These are phyloP conservation scores for Eucalyptus cloeziana DNA, from an alignment of 345 rosid genomes.

Conservation along the genomic window DNA sequence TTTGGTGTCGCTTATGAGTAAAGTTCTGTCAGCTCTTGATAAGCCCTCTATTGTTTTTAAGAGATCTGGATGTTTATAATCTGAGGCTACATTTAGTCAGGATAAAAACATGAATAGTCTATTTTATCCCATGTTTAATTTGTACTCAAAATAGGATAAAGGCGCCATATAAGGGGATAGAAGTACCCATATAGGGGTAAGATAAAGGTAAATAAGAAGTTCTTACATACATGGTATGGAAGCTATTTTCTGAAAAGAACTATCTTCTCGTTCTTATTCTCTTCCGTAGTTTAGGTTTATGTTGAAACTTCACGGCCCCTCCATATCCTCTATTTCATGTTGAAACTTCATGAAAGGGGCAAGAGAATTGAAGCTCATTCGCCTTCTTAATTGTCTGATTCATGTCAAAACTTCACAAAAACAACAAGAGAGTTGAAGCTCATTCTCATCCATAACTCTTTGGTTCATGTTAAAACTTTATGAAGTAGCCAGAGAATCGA, in stretches of 20 bases:
- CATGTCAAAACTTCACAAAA: accelerated
- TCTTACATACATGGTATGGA: neutral
- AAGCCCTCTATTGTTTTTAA: neutral
- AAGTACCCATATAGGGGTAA: neutral
- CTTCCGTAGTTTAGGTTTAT: neutral
- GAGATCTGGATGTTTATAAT: neutral
- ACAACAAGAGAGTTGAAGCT: neutral
- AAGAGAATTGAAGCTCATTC: neutral
- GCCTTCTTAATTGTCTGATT: neutral
- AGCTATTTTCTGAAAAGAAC: neutral
- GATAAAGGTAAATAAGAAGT: neutral
- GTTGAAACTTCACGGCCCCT: neutral
- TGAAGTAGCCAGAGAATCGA: neutral
- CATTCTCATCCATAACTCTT: neutral
- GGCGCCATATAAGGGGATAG: neutral
- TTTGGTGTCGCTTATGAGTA: neutral
- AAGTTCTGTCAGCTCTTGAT: neutral
- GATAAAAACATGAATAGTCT: neutral
- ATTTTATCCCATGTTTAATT: neutral
- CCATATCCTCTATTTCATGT: neutral
- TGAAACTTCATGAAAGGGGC: neutral
- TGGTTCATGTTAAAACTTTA: neutral
- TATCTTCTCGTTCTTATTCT: neutral
- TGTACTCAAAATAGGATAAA: neutral
- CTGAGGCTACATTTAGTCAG: neutral